These are phyloP conservation scores for Pythium aristosporum DNA, from an alignment of 352 stramenopile genomes.

Conservation along the genomic window DNA sequence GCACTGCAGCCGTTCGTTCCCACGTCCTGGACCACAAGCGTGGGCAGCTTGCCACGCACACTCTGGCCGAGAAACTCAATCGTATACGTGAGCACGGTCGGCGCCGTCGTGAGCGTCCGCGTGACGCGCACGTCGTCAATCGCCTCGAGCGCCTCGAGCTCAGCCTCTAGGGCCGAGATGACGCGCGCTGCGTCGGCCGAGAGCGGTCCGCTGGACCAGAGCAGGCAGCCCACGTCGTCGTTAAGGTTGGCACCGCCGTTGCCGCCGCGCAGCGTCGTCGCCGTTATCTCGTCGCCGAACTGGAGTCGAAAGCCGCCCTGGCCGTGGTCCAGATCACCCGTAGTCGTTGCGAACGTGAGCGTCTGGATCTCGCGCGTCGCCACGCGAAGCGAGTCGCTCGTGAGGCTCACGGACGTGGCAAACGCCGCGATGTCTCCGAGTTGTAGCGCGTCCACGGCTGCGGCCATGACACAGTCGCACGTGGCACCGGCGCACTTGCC, in stretches of 20 bases:
- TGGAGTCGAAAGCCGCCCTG: slow-evolving; percentile 86
- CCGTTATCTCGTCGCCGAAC: slow-evolving; percentile 89
- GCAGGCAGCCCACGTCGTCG: slow-evolving; percentile 70
- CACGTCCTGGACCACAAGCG: slow-evolving; percentile 85
- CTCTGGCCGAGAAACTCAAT: slow-evolving; percentile 91
- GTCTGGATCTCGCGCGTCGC: slow-evolving; percentile 71
- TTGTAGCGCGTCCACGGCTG: slow-evolving; percentile 33
- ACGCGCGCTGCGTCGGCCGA: slow-evolving; percentile 42
- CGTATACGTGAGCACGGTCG: slow-evolving; percentile 82
- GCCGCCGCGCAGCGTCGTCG: slow-evolving; percentile 72
- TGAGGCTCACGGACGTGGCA: slow-evolving; percentile 42
- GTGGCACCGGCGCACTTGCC: slow-evolving; percentile 49
- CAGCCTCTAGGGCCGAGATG: slow-evolving; percentile 51
- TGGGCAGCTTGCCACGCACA: slow-evolving; percentile 89
- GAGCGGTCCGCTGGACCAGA: slow-evolving; percentile 66
- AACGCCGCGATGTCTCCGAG: slow-evolving; percentile 48
- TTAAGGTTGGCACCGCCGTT: slow-evolving; percentile 70
- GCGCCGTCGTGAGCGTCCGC: slow-evolving; percentile 39
- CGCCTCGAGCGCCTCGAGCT: slow-evolving; percentile 57
- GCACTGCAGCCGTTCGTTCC: slow-evolving; percentile 91
- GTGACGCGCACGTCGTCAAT: slow-evolving; percentile 80
- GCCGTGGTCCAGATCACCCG: slow-evolving; percentile 41
- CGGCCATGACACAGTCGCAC: slow-evolving; percentile 43
- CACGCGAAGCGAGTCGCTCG: slow-evolving; percentile 35
- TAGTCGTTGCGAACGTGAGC: slow-evolving; percentile 43